A percentile compares a stretch with the other conserved stretches of the same genome.
Evolutionary conservation across 495 filamentous ascomycete species (phyloP).

Genomic region (Talaromyces trachyspermus): DNA sequence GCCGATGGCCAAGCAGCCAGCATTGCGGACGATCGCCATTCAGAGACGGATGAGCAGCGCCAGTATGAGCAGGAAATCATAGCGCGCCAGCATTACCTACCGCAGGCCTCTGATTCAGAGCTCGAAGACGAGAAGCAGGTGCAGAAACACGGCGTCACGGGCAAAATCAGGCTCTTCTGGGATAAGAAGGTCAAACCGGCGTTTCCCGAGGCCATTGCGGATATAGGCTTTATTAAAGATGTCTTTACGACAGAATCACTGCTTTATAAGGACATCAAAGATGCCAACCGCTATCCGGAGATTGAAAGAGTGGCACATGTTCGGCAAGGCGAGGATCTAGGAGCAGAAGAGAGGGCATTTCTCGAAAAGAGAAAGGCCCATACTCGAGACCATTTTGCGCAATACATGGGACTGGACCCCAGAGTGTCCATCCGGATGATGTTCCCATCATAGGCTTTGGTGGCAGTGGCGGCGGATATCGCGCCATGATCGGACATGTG

Average conservation of each 20-base stretch:
- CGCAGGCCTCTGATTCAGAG: background rate
- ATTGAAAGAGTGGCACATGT: constrained; percentile 4
- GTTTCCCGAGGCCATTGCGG: constrained; percentile 7
- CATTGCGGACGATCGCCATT: background rate
- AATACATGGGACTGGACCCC: constrained; percentile 6
- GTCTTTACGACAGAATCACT: constrained; percentile 8
- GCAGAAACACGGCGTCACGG: background rate
- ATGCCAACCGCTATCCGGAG: constrained; percentile 1
- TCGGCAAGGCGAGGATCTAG: background rate
- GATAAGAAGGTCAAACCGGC: constrained; percentile 7
- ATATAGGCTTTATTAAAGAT: constrained; percentile 3
- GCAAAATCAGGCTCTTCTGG: background rate
- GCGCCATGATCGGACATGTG: constrained; percentile 6
- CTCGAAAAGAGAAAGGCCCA: constrained; percentile 3
- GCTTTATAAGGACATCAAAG: constrained; percentile 1
- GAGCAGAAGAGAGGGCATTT: constrained; percentile 1
- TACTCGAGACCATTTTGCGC: constrained; percentile 5
- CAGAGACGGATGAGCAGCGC: constrained; percentile 3
- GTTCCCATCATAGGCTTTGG: constrained; percentile 7
- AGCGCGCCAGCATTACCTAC: background rate
- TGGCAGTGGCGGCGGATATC: constrained; percentile 5
- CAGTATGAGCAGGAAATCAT: constrained; percentile 5
- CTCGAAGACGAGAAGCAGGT: constrained; percentile 2
- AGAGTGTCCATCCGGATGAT: constrained; percentile 5
- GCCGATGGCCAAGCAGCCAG: no score